Evolutionary conservation across 2,329 filamentous ascomycete genomes (phyloP).

Genomic region (Emydomyces testavorans): DNA sequence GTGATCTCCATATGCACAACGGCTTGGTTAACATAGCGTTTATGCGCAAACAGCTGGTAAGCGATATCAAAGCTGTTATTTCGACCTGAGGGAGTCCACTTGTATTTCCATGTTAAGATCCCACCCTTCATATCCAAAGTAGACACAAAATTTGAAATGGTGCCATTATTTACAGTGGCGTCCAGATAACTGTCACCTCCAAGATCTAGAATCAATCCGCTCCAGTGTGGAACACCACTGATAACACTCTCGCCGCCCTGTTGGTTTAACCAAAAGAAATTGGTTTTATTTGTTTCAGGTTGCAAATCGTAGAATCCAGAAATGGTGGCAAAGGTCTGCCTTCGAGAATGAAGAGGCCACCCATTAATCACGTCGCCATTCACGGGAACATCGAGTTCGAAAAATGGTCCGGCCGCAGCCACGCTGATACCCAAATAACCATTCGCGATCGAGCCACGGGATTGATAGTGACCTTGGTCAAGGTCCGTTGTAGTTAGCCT

Average conservation of each 20-base stretch:
- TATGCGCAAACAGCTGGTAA: conserved; percentile 57
- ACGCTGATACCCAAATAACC: conserved; percentile 55
- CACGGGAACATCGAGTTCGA: conserved; percentile 44
- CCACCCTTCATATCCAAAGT: conserved; percentile 54
- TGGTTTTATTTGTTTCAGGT: conserved; percentile 47
- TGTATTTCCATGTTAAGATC: conserved; percentile 52
- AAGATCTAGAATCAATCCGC: conserved; percentile 47
- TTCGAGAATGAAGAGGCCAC: conserved; percentile 54
- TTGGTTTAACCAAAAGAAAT: conserved; percentile 57
- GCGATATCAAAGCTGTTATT: conserved; percentile 45
- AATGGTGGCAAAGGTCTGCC: conserved; percentile 57
- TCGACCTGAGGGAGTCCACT: conserved; percentile 47
- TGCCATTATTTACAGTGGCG: conserved; percentile 47
- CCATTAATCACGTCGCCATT: conserved; percentile 48
- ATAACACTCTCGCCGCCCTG: conserved; percentile 62
- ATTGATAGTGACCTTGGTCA: conserved; percentile 49
- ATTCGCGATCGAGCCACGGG: conserved; percentile 50
- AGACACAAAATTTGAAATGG: conserved; percentile 51
- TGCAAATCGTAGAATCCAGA: conserved; percentile 56
- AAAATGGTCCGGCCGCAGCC: conserved; percentile 52
- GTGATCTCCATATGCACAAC: conserved; percentile 50
- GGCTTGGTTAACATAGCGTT: conserved; percentile 50
- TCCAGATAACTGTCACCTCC: conserved; percentile 46
- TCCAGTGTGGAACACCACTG: conserved; percentile 59
- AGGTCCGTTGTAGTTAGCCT: conserved; percentile 42